Base-by-base conservation (phyloP, 306 rosid species). In the Albizia julibrissin region DNA sequence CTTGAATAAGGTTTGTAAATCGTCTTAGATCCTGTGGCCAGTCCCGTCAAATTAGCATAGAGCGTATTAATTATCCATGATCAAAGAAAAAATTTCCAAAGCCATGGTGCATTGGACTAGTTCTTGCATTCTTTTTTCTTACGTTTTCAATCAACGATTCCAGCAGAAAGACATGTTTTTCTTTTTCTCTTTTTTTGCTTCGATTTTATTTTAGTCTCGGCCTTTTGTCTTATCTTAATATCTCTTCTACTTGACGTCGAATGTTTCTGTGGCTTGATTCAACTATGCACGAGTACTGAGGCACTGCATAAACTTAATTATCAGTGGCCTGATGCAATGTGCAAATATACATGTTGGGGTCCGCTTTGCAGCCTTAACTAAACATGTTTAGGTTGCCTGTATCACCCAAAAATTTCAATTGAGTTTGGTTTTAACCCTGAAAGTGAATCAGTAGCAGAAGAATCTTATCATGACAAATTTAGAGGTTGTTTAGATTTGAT, bases 331-430 rank as follows among this genome's bases (percentile, higher is more conserved):
- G 21, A 15, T 3, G 14, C 21, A 46, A 64, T 40, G 92, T 89
- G 97, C 97, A 79, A 82, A 77, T 10, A 85, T 31, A 5, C 73
- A 82, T 84, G 13, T 82, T 85, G 97, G 94, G 88, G 43, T 73
- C 85, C 89, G 91, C 93, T 91, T 93, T 93, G 94, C 94, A 88
- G 91, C 89, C 80, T 81, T 56, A 1, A 21, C 66, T 47, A 3
- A 10, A 47, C 52, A 43, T 88, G 90, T 83, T 76, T 86, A 70
- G 58, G 82, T 90, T 93, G 97, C 96, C 95, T 78, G 94, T 91
- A 91, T 87, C 42, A 54, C 91, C 94, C 97, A 69, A 61, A 91
- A 73, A 89, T 83, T 42, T 14, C 8, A 2, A 2, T 47, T 1
- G 18, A 3, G 19, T 14, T 47, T 43, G 52, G 19, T 47, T 47